Evolutionary conservation across 2,329 filamentous ascomycete genomes (phyloP).

Genomic region (Aspergillus sp.): DNA sequence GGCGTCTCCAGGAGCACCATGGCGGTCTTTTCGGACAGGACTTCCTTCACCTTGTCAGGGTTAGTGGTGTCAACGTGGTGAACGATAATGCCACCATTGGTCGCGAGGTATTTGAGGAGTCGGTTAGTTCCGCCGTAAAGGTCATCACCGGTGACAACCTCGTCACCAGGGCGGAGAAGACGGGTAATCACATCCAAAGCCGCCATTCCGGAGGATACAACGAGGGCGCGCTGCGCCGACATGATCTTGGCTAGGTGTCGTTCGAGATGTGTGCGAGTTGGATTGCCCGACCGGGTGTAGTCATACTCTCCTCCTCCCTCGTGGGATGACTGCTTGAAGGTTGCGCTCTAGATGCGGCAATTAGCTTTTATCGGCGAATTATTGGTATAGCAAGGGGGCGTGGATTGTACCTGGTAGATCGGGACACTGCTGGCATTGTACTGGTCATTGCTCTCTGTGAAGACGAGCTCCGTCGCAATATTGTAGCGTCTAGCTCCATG

Average conservation of each 20-base stretch:
- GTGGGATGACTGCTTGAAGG: conserved; percentile 89
- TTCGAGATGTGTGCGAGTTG: conserved; percentile 92
- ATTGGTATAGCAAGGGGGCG: background rate
- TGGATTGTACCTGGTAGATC: conserved; percentile 75
- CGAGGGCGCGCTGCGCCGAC: conserved; percentile 86
- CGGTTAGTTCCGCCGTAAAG: conserved; percentile 95
- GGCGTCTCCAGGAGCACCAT: conserved; percentile 97
- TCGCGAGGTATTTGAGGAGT: conserved; percentile 85
- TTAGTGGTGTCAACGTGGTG: conserved; percentile 95
- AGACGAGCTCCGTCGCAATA: conserved; percentile 92
- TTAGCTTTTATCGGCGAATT: conserved; percentile 2
- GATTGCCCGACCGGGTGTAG: conserved; percentile 97
- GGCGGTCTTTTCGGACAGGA: conserved; percentile 76
- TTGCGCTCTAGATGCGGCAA: conserved; percentile 65
- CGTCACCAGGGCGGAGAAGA: conserved; percentile 84
- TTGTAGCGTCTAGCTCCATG: conserved; percentile 84
- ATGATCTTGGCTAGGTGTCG: conserved; percentile 98
- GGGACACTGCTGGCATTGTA: conserved; percentile 95
- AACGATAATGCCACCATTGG: conserved; percentile 86
- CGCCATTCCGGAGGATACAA: conserved; percentile 96
- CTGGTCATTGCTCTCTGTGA: conserved; percentile 93
- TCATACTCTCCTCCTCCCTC: conserved; percentile 87
- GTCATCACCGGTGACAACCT: conserved; percentile 96
- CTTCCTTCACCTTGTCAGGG: conserved; percentile 66
- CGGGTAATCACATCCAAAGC: conserved; percentile 95